Evolutionary conservation across 306 rosid species (phyloP).

Genomic region (Senna siamea): DNA sequence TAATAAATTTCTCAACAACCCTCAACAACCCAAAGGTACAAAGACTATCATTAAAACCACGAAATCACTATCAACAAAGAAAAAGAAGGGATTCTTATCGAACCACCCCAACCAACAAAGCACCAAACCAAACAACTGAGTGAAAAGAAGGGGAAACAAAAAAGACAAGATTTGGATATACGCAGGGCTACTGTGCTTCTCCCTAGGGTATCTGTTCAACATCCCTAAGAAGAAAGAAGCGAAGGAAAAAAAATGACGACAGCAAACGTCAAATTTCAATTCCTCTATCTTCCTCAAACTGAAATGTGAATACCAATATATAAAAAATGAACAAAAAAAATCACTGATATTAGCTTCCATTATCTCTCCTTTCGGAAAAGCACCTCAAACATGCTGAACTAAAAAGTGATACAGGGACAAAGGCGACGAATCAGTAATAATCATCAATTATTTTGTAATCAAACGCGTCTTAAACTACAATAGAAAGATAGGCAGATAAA

Average conservation of each 20-base stretch:
- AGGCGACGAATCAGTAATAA: not conserved
- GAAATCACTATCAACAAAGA: not conserved
- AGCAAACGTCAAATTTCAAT: not conserved
- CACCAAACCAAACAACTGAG: slow-evolving; percentile 21
- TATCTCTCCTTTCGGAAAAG: not conserved
- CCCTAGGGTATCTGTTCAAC: not conserved
- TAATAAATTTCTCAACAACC: slow-evolving; percentile 25
- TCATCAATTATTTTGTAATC: not conserved
- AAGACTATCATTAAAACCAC: not conserved
- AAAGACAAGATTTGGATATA: not conserved
- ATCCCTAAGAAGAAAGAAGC: not conserved
- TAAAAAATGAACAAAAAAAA: no score
- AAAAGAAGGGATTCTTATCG: slow-evolving; percentile 2
- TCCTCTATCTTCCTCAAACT: not conserved
- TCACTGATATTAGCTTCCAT: not conserved
- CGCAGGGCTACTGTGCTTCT: not conserved
- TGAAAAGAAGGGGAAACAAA: not conserved
- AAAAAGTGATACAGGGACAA: not conserved
- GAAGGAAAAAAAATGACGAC: not conserved
- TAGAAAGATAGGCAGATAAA: slow-evolving; percentile 20
- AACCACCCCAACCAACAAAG: slow-evolving; percentile 39
- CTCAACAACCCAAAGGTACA: slow-evolving; percentile 27
- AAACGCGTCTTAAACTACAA: not conserved
- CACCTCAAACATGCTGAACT: not conserved
- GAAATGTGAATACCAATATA: no score